Percentiles rank a stretch among this genome's conserved stretches.
Conservation (phyloP, 805 yeast genomes). For the Grigorovia transvaalensis region DNA sequence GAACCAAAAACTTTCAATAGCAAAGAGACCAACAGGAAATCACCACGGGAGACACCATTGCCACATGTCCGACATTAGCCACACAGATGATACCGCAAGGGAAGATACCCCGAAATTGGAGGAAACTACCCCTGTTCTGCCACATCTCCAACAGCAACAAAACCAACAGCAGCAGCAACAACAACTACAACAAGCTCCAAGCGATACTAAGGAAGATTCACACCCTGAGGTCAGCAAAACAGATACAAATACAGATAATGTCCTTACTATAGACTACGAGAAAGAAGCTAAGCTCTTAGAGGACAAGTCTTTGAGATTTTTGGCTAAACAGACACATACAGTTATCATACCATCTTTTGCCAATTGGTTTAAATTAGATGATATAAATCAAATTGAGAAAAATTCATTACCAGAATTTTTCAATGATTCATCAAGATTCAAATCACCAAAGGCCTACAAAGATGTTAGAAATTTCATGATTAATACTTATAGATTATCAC, state of each 20-base stretch:
- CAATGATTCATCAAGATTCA: constrained; percentile 56
- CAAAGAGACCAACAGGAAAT: too few species aligned
- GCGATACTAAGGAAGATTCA: background rate
- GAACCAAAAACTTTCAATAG: too few species aligned
- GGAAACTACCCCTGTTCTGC: background rate
- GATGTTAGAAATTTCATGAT: constrained; percentile 83
- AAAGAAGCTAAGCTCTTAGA: constrained; percentile 28
- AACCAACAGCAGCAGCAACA: constrained; percentile 5
- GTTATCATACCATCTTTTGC: constrained; percentile 82
- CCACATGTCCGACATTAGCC: background rate
- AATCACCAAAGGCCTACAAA: constrained; percentile 71
- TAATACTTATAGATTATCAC: constrained; percentile 78
- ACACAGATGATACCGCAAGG: background rate
- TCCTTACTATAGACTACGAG: constrained; percentile 19
- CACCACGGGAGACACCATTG: too few species aligned
- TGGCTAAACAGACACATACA: constrained; percentile 60
- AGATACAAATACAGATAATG: background rate
- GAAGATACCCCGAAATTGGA: background rate
- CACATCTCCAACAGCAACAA: constrained; percentile 8
- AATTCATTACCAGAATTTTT: constrained; percentile 86
- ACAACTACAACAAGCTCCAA: background rate
- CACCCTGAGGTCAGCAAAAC: background rate
- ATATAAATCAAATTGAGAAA: constrained; percentile 66
- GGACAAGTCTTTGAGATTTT: constrained; percentile 26
- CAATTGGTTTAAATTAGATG: constrained; percentile 70